Base-by-base conservation (phyloP, 2,329 filamentous ascomycete genomes). In the Fusarium circinatum region DNA sequence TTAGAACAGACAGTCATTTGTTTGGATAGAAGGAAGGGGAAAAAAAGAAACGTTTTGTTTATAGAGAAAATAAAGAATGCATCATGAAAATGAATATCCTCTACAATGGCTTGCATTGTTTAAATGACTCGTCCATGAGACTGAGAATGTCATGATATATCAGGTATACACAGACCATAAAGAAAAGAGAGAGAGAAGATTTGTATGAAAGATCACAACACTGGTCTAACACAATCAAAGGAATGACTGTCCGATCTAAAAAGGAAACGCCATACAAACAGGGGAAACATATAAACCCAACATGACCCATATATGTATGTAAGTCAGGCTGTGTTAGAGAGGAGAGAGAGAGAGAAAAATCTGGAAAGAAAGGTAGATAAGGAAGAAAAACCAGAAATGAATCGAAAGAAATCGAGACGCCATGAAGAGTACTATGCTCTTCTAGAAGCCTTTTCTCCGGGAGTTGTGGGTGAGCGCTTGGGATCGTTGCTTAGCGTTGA, bases 221-320 rank as follows among this genome's bases (percentile, higher is more conserved):
- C 26, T 58, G 62, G 47, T 51, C 52, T 52, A 26, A 39, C 58
- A 34, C 24, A 42, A 55, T 47, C 42, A 68, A 75, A 66, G 30
- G 48, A 72, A 61, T 57, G 58, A 44, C 30, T 49, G 36, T 62
- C 47, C 38, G 32, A 24, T 55, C 30, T n/a, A 18, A 49, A 12
- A 54, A 58, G 14, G 30, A 48, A 61, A 61, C 24, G 55, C 32
- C 54, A 59, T 62, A 22, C 39, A 61, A 24, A 44, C 39, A 20
- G 39, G 22, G n/a, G 38, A 59, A 36, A 36, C 51, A 44, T 12
- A 32, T 36, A 20, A 45, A 20, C 44, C 57, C 60, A 36, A 55
- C 42, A 39, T 44, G 59, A 32, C 38, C 39, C 26, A 26, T 47
- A 32, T 56, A n/a, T 49, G 24, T 48, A 58, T 49, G 38, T 45